These are phyloP conservation scores for Teratosphaeria viscida DNA, from an alignment of 2,329 filamentous ascomycete genomes.

Conservation along the genomic window DNA sequence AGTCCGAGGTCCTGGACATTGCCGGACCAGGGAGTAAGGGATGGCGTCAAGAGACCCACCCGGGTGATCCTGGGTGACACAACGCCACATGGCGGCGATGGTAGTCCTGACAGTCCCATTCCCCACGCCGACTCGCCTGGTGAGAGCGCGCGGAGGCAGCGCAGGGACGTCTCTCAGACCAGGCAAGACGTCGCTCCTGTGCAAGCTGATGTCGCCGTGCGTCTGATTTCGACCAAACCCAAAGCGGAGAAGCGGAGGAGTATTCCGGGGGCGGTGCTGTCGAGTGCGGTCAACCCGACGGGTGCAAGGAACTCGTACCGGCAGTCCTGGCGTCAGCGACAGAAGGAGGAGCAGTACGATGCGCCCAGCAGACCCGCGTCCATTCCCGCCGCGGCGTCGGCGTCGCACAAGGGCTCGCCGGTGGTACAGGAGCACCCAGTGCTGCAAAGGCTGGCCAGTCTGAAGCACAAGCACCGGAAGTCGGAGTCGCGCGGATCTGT, in stretches of 20 bases:
- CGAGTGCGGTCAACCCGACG: constrained; percentile 1
- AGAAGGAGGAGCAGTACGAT: background rate
- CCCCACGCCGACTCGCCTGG: background rate
- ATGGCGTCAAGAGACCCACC: constrained; percentile 4
- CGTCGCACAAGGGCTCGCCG: background rate
- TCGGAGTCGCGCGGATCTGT: background rate
- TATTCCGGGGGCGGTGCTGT: constrained; percentile 6
- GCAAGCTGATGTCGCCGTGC: background rate
- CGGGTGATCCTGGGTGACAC: constrained; percentile 5
- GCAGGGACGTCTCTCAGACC: background rate
- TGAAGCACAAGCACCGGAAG: constrained; percentile 7
- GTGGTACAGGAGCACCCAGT: constrained; percentile 19
- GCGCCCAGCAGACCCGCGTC: background rate
- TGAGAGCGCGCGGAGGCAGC: background rate
- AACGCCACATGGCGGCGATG: background rate
- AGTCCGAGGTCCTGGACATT: background rate
- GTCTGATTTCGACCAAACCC: background rate
- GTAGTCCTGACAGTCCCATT: background rate
- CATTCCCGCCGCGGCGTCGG: background rate
- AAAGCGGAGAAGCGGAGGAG: constrained; percentile 12
- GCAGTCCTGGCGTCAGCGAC: constrained; percentile 5
- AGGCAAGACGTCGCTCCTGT: background rate
- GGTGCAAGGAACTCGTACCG: constrained; percentile 4
- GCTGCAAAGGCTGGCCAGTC: constrained; percentile 15
- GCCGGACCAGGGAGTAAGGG: constrained; percentile 10